Base-by-base conservation (phyloP, 176 grass and related monocot species). In the Phyllostachys edulis region DNA sequence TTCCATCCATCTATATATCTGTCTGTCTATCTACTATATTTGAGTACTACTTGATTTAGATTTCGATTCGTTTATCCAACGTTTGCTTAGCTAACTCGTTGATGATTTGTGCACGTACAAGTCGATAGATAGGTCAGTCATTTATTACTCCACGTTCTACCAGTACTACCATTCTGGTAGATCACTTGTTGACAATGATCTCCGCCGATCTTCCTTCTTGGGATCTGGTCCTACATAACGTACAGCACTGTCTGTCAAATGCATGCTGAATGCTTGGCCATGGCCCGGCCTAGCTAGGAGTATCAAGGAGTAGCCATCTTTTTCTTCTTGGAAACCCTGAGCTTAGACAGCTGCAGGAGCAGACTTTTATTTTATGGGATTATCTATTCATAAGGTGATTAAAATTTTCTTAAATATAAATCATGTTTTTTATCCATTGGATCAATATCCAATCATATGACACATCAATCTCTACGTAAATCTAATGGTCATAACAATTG, bases 241-340 rank as follows among this genome's bases (percentile, higher is more conserved):
- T 69, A 51, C 2, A 36, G 11, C 26, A 24, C 80, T 63, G 15
- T 9, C 41, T 63, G 26, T 6, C 6, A 64, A 69, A 44, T 70
- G 40, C 13, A 18, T 73, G 67, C 50, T 77, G 63, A 40, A 52
- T 80, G 79, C 67, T 44, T 40, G 61, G 63, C 77, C 44, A 46
- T 42, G 68, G 67, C 42, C 54, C 54, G 6, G 27, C 68, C 80
- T 73, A 81, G 27, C 5, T 45, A 45, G n/a, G n/a, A 46, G n/a
- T 45, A 24, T 24, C 39, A 23, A 23, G 21, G 11, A 27, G 60
- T 14, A 27, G 60, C 60, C 24, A 29, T 63, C 3, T 2, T 16
- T 36, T 79, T 34, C 61, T 72, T 23, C 41, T 20, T 23, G 69
- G 69, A 73, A 73, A 73, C 69, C 69, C 40, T 83, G 55, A 49